Base-by-base conservation (phyloP, 805 yeast species). In the Ogataea paraovalis region DNA sequence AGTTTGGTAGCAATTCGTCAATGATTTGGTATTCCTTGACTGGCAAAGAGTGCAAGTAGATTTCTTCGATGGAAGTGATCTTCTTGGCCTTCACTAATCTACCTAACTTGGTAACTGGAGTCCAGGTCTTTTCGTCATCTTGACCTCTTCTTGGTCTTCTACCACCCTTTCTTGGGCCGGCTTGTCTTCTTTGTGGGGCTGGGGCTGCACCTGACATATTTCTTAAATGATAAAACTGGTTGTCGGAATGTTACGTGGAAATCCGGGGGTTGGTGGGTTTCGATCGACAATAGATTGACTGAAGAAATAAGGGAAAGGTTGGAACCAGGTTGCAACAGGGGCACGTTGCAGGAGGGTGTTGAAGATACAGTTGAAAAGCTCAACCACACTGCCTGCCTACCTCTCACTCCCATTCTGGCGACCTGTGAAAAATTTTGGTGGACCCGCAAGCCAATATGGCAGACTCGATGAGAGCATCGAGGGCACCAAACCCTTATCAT, bases 31-130 rank as follows among this genome's bases (percentile, higher is more conserved):
- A 91, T 82, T 94, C 99, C 91, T 94, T 94, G 76, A 94, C 94
- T 73, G 99, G 98, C 70, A 94, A 83, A 70, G 99, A 85, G 91
- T 94, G 97, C 73, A 92, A 81, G 94, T 90, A 94, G 82, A 94
- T 88, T 82, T 94, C 96, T 82, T 94, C 99, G 68, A 94, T 79
- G 70, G 96, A 77, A 73, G 91, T 76, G 78, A 94, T 82, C 86
- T 94, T 92, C 76, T 96, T 96, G 70, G 97, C 96, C 82, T 90
- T 89, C 65, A 94, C 99, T 71, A 94, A 85, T 86, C 99, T 92
- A 79, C 99, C 99, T 74, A 94, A 87, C 85, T 94, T 94, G 94
- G 99, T 94, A 74, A 94, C 98, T 80, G 99, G 99, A 69, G 83
- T 84, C 99, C 99, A 94, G 69, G 95, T 96, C 82, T 92, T 91